Evolutionary conservation across 2,329 filamentous ascomycete genomes (phyloP).

Genomic region (Cladophialophora chaetospira): DNA sequence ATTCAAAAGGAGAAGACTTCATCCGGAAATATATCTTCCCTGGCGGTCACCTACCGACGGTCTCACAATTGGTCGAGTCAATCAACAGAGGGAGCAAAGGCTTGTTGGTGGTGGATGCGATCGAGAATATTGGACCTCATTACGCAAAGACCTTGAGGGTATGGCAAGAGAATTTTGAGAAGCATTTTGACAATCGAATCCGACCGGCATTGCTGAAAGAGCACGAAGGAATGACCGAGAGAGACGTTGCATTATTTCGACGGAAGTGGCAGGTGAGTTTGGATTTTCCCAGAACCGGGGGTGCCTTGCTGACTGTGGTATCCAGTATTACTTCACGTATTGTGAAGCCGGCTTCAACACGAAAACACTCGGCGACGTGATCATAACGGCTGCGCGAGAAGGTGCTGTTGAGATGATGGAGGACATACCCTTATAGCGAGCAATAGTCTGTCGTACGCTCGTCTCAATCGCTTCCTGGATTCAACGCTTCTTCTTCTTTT

Average conservation of each 20-base stretch:
- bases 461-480: no score
- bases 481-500: constrained; percentile 49
- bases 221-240: constrained; percentile 61
- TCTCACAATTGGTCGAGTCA: constrained; percentile 58
- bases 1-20: constrained; percentile 69
- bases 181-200: constrained; percentile 63
- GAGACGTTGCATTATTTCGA: constrained; percentile 66
- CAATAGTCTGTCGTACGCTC: no score
- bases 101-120: constrained; percentile 64
- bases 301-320: constrained; percentile 13
- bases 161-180: constrained; percentile 68
- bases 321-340: constrained; percentile 73
- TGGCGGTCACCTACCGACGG: constrained; percentile 68
- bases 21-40: constrained; percentile 78
- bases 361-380: constrained; percentile 71
- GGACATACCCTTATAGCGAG: constrained; percentile 64
- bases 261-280: constrained; percentile 67
- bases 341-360: constrained; percentile 73
- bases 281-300: neutral
- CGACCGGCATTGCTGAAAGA: constrained; percentile 60
- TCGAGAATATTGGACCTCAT: constrained; percentile 74
- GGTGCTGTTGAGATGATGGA: constrained; percentile 63
- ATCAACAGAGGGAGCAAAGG: constrained; percentile 64
- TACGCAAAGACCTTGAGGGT: constrained; percentile 69
- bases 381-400: constrained; percentile 65